Base-by-base conservation (phyloP, 352 stramenopile species). In the Globisporangium splendens region DNA sequence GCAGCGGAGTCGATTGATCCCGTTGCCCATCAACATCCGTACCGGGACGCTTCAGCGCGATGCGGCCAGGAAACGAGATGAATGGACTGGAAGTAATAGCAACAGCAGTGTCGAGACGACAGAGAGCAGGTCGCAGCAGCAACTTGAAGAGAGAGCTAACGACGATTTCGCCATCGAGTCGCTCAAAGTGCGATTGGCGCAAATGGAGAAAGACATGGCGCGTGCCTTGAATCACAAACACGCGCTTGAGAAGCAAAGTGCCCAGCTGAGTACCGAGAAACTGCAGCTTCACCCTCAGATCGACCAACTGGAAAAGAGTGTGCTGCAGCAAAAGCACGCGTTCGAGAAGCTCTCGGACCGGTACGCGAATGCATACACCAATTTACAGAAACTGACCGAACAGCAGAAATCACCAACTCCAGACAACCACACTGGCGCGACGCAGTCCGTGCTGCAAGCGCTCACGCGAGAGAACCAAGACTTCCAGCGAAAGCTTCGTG, bases 401-500 rank as follows among this genome's bases (percentile, higher is more conserved):
- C 68, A 70, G 14, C 63, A 68, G 18, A 68, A 70, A 43, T 59
- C 49, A 12, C 38, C 38, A 8, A 47, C 28, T 5, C 48, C 64
- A 15, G 64, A 65, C 31, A 56, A 56, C 35, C 24, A 68, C 54
- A 54, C 54, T 2, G 46, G 31, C 1, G 53, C 66, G 2, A 46
- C 76, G 20, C 79, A 92, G 10, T 68, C 62, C 7, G 70, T 83
- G 2, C 54, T 92, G 2, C 73, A 88, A 33, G 73, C 70, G 1
- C 70, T 92, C 13, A 66, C 75, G n/a, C 68, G 71, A 14, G 79
- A 92, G 54, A 92, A 90, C 47, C 79, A 90, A 28, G 79, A 90
- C 22, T 74, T 85, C 8, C 62, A 84, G 1, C 76, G 79, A 20
- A 88, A 89, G 51, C 61, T 90, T 7, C 66, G 68, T 10, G 72